Base-by-base conservation (phyloP, 2,329 filamentous ascomycete genomes). In the Dactylellina cionopaga region DNA sequence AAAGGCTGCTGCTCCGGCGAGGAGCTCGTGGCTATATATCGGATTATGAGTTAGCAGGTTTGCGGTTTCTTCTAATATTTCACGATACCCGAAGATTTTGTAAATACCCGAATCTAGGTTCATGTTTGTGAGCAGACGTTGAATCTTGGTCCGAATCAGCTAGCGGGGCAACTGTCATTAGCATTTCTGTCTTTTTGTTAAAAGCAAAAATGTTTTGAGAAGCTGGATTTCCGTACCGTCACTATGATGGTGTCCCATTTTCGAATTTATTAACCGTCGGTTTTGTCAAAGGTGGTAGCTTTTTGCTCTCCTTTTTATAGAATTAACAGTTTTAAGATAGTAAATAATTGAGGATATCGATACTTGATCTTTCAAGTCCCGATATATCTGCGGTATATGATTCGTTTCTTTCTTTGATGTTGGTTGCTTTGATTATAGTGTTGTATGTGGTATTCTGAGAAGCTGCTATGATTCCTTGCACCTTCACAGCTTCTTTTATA, bases 1-100 rank as follows among this genome's bases (percentile, higher is more conserved):
- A 88, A 80, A 94, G 93, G 74, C 89, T 87, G 90, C 91, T 70
- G 88, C 91, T 74, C 90, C 90, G 75, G 88, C 90, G 63, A 94
- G 79, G 49, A 91, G 79, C 82, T 95, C 90, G 81, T 95, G 91
- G 76, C 85, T 86, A 78, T 91, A 82, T 46, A 17, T n/a, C n/a
- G n/a, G n/a, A 24, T 47, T 17, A 44, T 24, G 10, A 10, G 22
- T 60, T 47, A 47, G 33, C 39, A 47, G 10, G 6, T 19, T 19
- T 22, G 2, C 6, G 10, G 7, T 44, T 43, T 31, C 31, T 27
- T n/a, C n/a, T n/a, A n/a, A n/a, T n/a, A n/a, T n/a, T 33, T 33
- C 29, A 6, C 5, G 29, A 33, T 33, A 11, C 5, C 5, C 11
- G 35, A n/a, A n/a, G 35, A 15, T 39, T 10, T 10, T 10, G 17